phyloP scores from a whole-genome alignment of 768 basidiomycete genomes.

The Austroboletus eburneus region DNA sequence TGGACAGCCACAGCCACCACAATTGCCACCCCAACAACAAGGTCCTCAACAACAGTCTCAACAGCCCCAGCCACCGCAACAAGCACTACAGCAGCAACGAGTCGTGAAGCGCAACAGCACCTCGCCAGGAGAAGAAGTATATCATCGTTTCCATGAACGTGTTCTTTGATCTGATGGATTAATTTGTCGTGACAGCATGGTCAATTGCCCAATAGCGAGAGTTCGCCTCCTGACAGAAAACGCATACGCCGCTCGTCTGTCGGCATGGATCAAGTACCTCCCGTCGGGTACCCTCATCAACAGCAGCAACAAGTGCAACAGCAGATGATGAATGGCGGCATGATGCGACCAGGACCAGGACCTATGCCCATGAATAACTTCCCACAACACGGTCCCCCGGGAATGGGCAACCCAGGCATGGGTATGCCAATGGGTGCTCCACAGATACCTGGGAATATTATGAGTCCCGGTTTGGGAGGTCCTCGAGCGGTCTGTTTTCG shows the following conservation, averaged over 20 bases:
- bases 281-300: conserved; percentile 32
- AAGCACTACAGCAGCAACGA: conserved; percentile 18
- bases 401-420: conserved; percentile 32
- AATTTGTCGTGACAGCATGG: conserved; percentile 43
- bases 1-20: conserved; percentile 25
- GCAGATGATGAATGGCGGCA: conserved; percentile 37
- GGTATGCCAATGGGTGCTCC: conserved; percentile 31
- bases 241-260: conserved; percentile 47
- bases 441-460: conserved; percentile 26
- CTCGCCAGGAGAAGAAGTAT: conserved; percentile 60
- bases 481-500: conserved; percentile 11
- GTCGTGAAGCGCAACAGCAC: conserved; percentile 54
- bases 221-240: conserved; percentile 56
- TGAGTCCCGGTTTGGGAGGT: conserved; percentile 39
- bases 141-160: conserved; percentile 4
- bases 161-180: conserved; percentile 3
- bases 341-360: conserved; percentile 35
- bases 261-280: conserved; percentile 39
- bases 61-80: conserved; percentile 26
- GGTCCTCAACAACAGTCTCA: neutral
- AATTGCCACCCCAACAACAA: conserved; percentile 13
- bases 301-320: conserved; percentile 35
- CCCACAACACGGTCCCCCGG: conserved; percentile 26
- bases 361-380: conserved; percentile 34
- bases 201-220: conserved; percentile 43